Evolutionary conservation across 805 yeast species (phyloP).

Genomic region (Debaryomyces prosopidis): DNA sequence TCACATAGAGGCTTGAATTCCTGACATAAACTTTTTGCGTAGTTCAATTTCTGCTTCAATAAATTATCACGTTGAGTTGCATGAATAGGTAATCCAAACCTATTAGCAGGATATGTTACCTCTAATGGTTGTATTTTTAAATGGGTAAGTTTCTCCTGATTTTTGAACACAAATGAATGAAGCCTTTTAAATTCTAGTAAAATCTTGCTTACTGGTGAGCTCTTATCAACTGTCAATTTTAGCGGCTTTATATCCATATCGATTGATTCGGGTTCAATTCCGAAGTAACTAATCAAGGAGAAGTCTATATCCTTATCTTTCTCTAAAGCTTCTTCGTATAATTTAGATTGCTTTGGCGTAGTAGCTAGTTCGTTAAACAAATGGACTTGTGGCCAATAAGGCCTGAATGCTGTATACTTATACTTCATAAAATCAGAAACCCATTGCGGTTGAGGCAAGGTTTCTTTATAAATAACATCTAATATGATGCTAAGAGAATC

Average conservation of each 20-base stretch:
- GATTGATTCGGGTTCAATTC: conserved; percentile 1
- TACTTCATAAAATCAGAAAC: conserved; percentile 16
- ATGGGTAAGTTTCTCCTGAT: conserved; percentile 20
- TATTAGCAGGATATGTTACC: conserved; percentile 28
- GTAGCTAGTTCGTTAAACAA: conserved; percentile 25
- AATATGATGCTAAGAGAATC: conserved; percentile 21
- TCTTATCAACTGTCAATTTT: not conserved
- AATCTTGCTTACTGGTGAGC: conserved; percentile 1
- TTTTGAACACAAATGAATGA: conserved; percentile 19
- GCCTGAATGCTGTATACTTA: conserved; percentile 22
- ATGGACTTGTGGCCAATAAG: conserved; percentile 37
- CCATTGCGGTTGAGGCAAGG: conserved; percentile 14
- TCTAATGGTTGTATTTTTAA: conserved; percentile 31
- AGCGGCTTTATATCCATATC: not conserved
- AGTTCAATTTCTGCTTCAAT: conserved; percentile 23
- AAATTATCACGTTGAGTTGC: conserved; percentile 25
- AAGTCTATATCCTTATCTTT: conserved; percentile 13
- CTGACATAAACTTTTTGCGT: conserved; percentile 19
- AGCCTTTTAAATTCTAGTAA: conserved; percentile 14
- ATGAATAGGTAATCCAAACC: conserved; percentile 32
- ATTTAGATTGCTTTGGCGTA: conserved; percentile 5
- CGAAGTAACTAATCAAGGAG: conserved; percentile 14
- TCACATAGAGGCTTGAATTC: conserved; percentile 21
- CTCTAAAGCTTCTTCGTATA: conserved; percentile 17
- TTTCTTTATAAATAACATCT: conserved; percentile 26